Conservation (phyloP, 192 early-diverging fungal genomes). For the Coemansia sp. region DNA sequence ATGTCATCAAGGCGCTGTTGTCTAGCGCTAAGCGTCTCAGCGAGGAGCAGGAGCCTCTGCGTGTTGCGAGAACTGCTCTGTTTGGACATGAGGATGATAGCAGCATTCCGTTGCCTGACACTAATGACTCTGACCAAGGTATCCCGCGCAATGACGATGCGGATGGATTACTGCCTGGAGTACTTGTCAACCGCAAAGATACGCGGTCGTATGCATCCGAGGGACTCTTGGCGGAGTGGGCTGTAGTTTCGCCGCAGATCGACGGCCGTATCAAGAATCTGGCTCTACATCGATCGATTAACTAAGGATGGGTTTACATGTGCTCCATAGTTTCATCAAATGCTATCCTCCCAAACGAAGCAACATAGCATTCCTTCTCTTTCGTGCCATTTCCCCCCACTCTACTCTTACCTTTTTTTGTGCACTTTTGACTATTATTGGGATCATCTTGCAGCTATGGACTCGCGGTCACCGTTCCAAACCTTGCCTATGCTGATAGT, state of each 20-base stretch:
- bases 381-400: neutral
- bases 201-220: constrained; percentile 34
- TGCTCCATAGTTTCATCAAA: neutral
- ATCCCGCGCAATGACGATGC: constrained; percentile 42
- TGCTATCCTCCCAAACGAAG: neutral
- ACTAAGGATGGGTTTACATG: neutral
- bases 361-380: neutral
- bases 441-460: neutral
- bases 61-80: constrained; percentile 39
- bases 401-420: neutral
- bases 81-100: constrained; percentile 48
- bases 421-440: neutral
- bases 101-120: constrained; percentile 14
- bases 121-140: constrained; percentile 6
- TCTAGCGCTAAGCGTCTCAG: constrained; percentile 37
- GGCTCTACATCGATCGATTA: neutral
- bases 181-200: constrained; percentile 44
- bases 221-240: constrained; percentile 61
- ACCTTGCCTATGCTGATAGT: constrained; percentile 9
- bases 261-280: constrained; percentile 60
- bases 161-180: constrained; percentile 34
- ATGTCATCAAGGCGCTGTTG: constrained; percentile 25
- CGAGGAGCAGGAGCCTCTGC: constrained; percentile 33
- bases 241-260: constrained; percentile 58
- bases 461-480: neutral